Percentiles rank a stretch among this genome's conserved stretches.
phyloP scores from a whole-genome alignment of 495 filamentous ascomycete species.

The Talaromyces thailandensis region DNA sequence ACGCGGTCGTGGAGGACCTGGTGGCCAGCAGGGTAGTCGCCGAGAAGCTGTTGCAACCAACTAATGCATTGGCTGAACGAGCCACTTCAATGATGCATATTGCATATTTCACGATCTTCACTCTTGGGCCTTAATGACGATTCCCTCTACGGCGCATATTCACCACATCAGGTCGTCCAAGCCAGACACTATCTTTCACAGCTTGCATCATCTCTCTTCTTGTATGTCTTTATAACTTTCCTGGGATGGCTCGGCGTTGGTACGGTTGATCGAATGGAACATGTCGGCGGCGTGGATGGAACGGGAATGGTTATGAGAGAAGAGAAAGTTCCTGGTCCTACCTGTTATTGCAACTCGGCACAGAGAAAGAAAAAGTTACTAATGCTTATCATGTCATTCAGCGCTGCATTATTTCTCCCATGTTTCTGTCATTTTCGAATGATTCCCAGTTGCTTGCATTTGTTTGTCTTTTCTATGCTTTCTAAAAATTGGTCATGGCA shows the following conservation, averaged over 20 bases:
- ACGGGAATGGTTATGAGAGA: not conserved
- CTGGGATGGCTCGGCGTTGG: slow-evolving; percentile 12
- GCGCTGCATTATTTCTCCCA: not conserved
- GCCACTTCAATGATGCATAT: not conserved
- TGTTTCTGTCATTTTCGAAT: not conserved
- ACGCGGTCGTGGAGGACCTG: slow-evolving; percentile 28
- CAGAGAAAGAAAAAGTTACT: slow-evolving; percentile 4
- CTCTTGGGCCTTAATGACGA: not conserved
- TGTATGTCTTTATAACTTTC: slow-evolving; percentile 15
- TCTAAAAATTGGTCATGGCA: slow-evolving; percentile 5
- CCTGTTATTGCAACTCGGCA: not conserved
- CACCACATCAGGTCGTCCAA: not conserved
- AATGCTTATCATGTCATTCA: slow-evolving; percentile 9
- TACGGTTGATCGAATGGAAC: slow-evolving; percentile 1
- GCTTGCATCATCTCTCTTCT: slow-evolving; percentile 24
- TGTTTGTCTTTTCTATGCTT: slow-evolving; percentile 4
- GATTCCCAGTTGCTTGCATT: slow-evolving; percentile 6
- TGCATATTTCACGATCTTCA: not conserved
- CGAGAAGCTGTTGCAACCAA: slow-evolving; percentile 10
- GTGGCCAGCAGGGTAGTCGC: slow-evolving; percentile 20
- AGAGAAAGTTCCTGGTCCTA: not conserved
- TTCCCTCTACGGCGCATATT: not conserved
- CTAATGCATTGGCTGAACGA: not conserved
- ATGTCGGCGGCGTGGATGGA: not conserved
- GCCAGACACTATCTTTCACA: not conserved